Percentiles rank a stretch among this genome's conserved stretches.
phyloP scores from a whole-genome alignment of 495 filamentous ascomycete species.

The Daldinia grandis region DNA sequence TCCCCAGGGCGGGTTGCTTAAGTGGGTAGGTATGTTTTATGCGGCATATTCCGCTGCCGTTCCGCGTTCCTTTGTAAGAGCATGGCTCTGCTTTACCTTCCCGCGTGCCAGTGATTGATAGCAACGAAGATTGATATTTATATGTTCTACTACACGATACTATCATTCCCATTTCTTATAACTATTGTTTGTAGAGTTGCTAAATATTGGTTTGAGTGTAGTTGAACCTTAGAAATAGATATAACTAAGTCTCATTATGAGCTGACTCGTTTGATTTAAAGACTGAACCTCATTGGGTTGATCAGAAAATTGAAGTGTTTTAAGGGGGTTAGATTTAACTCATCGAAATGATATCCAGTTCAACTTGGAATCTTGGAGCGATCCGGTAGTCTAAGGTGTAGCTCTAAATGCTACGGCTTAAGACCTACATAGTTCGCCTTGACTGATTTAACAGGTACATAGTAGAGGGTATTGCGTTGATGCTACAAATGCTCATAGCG shows the following conservation, averaged over 20 bases:
- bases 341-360: background rate
- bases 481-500: no score
- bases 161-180: background rate
- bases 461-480: no score
- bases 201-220: no score
- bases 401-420: no score
- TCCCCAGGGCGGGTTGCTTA: slow-evolving; percentile 13
- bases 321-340: background rate
- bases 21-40: slow-evolving; percentile 16
- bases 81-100: background rate
- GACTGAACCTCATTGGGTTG: background rate
- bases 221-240: background rate
- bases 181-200: background rate
- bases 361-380: background rate
- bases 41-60: slow-evolving; percentile 11
- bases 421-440: no score
- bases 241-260: background rate
- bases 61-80: background rate
- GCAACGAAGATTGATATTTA: background rate
- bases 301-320: background rate
- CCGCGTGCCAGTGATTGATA: background rate
- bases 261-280: background rate
- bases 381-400: no score
- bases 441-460: no score
- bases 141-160: background rate